A percentile compares a stretch with the other conserved stretches of the same genome.
Conservation (phyloP, 768 basidiomycete species). For the Amanita molliuscula region DNA sequence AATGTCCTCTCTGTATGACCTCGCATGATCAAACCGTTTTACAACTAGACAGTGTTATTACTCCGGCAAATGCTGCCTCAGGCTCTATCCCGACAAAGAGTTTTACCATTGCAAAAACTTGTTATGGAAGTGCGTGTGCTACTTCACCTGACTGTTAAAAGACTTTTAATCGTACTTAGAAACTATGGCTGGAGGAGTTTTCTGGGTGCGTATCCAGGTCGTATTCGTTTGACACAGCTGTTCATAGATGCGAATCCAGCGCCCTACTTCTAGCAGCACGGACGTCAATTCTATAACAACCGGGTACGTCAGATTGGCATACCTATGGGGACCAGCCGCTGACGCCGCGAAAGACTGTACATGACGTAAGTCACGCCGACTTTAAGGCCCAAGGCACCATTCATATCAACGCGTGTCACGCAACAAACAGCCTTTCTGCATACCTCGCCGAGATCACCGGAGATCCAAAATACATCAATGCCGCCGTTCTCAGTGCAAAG, state of each 20-base stretch:
- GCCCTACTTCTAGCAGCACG: not conserved
- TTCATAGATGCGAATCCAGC: constrained; percentile 16
- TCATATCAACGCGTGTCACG: not conserved
- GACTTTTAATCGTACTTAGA: constrained; percentile 13
- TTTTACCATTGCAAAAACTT: constrained; percentile 30
- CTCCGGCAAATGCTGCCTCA: constrained; percentile 25
- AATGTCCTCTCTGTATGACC: constrained; percentile 9
- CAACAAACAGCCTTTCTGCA: constrained; percentile 30
- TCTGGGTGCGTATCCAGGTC: constrained; percentile 29
- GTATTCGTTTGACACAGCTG: constrained; percentile 33
- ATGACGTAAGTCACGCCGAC: not conserved
- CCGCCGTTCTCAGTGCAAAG: constrained; percentile 34
- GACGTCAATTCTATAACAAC: not conserved
- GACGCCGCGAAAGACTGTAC: not conserved
- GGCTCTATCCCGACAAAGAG: constrained; percentile 28
- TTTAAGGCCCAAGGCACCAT: not conserved
- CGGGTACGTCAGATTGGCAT: not conserved
- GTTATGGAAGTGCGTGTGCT: constrained; percentile 28
- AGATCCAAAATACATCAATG: constrained; percentile 32
- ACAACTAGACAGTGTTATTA: constrained; percentile 25
- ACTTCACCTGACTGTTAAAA: not conserved
- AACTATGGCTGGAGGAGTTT: constrained; percentile 45
- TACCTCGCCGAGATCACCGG: constrained; percentile 36
- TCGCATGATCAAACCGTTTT: not conserved
- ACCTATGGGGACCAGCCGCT: not conserved